Percentiles rank a stretch among this genome's conserved stretches.
phyloP scores from a whole-genome alignment of 352 stramenopile genomes.

The Phytophthora cryptogea region DNA sequence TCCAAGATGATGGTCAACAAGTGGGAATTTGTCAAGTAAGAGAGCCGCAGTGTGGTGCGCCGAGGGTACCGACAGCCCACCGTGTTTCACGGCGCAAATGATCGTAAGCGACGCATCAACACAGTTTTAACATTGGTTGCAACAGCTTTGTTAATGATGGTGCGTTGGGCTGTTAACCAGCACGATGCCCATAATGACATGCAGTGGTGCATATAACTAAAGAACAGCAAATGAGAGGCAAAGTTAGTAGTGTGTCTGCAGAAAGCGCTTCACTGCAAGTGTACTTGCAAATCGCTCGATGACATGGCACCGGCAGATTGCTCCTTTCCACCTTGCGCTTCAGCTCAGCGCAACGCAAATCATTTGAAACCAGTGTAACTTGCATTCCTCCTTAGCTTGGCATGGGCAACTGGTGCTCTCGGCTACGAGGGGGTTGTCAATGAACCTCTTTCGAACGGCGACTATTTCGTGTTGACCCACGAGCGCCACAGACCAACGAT shows the following conservation, averaged over 20 bases:
- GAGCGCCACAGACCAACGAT: slow-evolving; percentile 72
- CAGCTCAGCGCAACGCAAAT: neutral
- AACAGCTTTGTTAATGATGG: slow-evolving; percentile 9
- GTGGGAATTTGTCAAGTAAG: slow-evolving; percentile 95
- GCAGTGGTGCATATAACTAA: slow-evolving; percentile 14
- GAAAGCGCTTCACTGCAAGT: too few species aligned
- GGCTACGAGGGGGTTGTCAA: neutral
- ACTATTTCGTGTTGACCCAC: slow-evolving; percentile 59
- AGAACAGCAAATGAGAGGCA: neutral
- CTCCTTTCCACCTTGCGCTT: too few species aligned
- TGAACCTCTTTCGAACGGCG: slow-evolving; percentile 12
- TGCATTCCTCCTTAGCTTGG: slow-evolving; percentile 1
- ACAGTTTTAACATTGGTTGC: slow-evolving; percentile 26
- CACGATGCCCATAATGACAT: slow-evolving; percentile 6
- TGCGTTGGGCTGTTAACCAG: neutral
- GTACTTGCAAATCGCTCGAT: too few species aligned
- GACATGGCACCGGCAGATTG: too few species aligned
- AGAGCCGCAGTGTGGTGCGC: slow-evolving; percentile 6
- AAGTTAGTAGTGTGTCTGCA: too few species aligned
- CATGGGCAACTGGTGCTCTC: too few species aligned
- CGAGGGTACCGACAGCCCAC: neutral
- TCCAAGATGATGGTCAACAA: slow-evolving; percentile 99
- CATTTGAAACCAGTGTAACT: neutral
- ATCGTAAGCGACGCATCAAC: slow-evolving; percentile 10
- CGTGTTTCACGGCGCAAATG: neutral